phyloP scores from a whole-genome alignment of 2,329 filamentous ascomycete genomes.

The Xylariomycetidae sp. region DNA sequence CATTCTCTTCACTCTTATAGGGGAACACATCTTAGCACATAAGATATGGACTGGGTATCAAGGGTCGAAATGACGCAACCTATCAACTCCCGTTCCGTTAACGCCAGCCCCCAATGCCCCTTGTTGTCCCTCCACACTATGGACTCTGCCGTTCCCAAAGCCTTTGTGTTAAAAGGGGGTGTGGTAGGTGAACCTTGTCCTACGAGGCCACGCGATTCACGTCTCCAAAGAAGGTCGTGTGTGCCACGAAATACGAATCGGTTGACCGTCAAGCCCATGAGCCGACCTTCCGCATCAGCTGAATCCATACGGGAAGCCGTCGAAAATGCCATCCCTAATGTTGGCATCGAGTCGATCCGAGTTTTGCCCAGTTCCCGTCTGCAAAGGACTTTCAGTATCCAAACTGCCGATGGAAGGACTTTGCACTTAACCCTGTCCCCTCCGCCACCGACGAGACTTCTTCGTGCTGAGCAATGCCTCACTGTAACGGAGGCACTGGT shows the following conservation, averaged over 20 bases:
- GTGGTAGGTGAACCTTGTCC: constrained; percentile 20
- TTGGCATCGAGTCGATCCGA: constrained; percentile 28
- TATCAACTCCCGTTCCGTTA: constrained; percentile 19
- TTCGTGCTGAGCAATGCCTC: constrained; percentile 43
- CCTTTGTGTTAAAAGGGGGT: constrained; percentile 20
- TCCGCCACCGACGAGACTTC: constrained; percentile 35
- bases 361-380: constrained; percentile 32
- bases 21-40: too few relatives aligned
- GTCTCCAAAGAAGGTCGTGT: constrained; percentile 19
- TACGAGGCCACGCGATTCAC: constrained; percentile 23
- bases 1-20: constrained; percentile 7
- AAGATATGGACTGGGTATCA: constrained; percentile 18
- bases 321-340: constrained; percentile 26
- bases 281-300: constrained; percentile 23
- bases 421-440: constrained; percentile 41
- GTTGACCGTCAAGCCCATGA: constrained; percentile 28
- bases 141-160: constrained; percentile 13
- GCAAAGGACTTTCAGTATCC: constrained; percentile 39
- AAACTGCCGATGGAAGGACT: constrained; percentile 34
- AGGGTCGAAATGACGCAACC: constrained; percentile 18
- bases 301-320: constrained; percentile 33
- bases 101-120: constrained; percentile 15
- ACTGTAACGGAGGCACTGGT: constrained; percentile 40
- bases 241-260: constrained; percentile 20
- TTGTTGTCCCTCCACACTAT: constrained; percentile 17